Percentiles rank a stretch among this genome's conserved stretches.
phyloP scores from a whole-genome alignment of 305 asterid genomes.

The Rubia balearica region DNA sequence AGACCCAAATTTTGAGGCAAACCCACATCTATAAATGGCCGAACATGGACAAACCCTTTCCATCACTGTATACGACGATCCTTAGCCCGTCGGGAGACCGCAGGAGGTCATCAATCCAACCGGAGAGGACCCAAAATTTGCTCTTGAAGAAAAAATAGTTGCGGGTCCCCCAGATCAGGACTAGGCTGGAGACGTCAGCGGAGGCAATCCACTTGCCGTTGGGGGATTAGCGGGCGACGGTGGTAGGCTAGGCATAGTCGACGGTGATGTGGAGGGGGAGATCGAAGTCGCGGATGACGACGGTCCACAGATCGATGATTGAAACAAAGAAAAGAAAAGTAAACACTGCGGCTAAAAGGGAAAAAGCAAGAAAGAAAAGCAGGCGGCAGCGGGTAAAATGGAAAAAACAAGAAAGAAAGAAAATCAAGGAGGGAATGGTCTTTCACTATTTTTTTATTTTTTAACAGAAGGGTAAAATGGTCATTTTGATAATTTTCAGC shows the following conservation, averaged over 20 bases:
- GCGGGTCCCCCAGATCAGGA: constrained; percentile 96
- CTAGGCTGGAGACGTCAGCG: constrained; percentile 80
- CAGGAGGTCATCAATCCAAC: constrained; percentile 95
- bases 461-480: too few relatives aligned
- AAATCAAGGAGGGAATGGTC: too few relatives aligned
- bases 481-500: too few relatives aligned
- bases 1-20: not conserved
- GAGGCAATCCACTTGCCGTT: constrained; percentile 99
- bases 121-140: constrained; percentile 80
- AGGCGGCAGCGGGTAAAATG: too few relatives aligned
- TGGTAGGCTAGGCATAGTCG: constrained; percentile 78
- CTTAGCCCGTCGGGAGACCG: constrained; percentile 86
- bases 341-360: too few relatives aligned
- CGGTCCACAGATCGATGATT: constrained; percentile 17
- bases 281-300: constrained; percentile 66
- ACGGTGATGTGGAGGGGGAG: constrained; percentile 75
- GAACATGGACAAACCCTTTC: constrained; percentile 87
- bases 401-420: too few relatives aligned
- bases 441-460: too few relatives aligned
- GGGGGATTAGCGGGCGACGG: constrained; percentile 90
- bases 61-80: constrained; percentile 90
- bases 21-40: constrained; percentile 68
- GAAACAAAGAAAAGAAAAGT: too few relatives aligned
- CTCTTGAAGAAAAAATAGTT: constrained; percentile 73
- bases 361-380: too few relatives aligned